Evolutionary conservation across 1,284 basidiomycete genomes (phyloP).

Genomic region (Cryptococcus sp.): DNA sequence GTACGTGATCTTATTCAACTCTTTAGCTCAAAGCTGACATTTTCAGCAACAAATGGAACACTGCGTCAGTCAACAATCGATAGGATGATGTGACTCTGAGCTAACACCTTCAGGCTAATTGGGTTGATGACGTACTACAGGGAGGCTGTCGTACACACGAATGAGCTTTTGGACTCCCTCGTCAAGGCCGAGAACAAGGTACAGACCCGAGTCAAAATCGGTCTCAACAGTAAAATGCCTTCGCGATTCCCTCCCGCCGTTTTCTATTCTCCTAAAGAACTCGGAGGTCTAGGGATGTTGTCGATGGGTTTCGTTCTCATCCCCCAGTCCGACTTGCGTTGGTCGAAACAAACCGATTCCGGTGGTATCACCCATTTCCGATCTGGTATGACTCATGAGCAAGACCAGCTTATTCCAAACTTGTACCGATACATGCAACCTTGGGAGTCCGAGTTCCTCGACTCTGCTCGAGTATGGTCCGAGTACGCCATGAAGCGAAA

Average conservation of each 20-base stretch:
- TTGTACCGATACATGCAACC: slow-evolving; percentile 97
- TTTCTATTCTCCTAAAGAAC: slow-evolving; percentile 94
- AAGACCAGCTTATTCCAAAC: slow-evolving; percentile 93
- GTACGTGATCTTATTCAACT: too few relatives aligned
- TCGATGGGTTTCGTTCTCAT: slow-evolving; percentile 99
- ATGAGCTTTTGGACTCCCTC: slow-evolving; percentile 86
- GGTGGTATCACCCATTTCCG: slow-evolving; percentile 93
- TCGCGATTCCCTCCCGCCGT: slow-evolving; percentile 94
- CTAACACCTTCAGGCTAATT: too few relatives aligned
- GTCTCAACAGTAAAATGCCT: slow-evolving; percentile 98
- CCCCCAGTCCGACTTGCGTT: slow-evolving; percentile 92
- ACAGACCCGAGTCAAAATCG: slow-evolving; percentile 98
- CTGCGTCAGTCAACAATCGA: too few relatives aligned
- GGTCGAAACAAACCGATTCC: slow-evolving; percentile 97
- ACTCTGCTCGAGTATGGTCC: slow-evolving; percentile 97
- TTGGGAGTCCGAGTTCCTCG: slow-evolving; percentile 98
- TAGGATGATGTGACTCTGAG: too few relatives aligned
- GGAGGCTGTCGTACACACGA: slow-evolving; percentile 97
- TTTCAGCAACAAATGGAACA: slow-evolving; percentile 95
- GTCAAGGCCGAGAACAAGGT: slow-evolving; percentile 99
- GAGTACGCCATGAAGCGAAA: slow-evolving; percentile 99
- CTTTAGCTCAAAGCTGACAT: too few relatives aligned
- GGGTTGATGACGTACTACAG: slow-evolving; percentile 98
- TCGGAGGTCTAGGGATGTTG: slow-evolving; percentile 97
- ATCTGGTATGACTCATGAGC: slow-evolving; percentile 92